Evolutionary conservation across 805 yeast genomes (phyloP).

Genomic region (Cyberlindnera xishuangbannaensis): DNA sequence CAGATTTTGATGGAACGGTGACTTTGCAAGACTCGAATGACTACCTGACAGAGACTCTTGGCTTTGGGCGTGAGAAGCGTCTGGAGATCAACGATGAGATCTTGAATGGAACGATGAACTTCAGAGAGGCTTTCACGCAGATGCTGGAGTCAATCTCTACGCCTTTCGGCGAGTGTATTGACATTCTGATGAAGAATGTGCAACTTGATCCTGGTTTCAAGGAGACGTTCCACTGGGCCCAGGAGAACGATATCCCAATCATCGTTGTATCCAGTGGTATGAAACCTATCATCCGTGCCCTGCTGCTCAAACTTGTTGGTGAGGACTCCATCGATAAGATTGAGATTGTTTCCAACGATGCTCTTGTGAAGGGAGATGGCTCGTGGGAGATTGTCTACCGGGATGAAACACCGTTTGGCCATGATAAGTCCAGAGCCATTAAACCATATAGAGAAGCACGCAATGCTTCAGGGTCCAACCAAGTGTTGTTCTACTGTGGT

Average conservation of each 20-base stretch:
- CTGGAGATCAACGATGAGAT: constrained; percentile 64
- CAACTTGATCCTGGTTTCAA: constrained; percentile 88
- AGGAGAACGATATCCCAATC: constrained; percentile 65
- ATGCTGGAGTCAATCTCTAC: constrained; percentile 78
- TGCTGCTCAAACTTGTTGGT: constrained; percentile 71
- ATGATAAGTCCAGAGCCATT: constrained; percentile 86
- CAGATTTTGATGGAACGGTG: constrained; percentile 98
- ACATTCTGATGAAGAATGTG: constrained; percentile 56
- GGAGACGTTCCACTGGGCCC: constrained; percentile 75
- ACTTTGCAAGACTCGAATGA: constrained; percentile 95
- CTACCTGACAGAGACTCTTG: constrained; percentile 79
- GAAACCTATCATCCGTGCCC: constrained; percentile 82
- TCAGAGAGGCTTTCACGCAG: constrained; percentile 75
- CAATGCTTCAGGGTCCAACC: constrained; percentile 34
- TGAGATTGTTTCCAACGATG: constrained; percentile 79
- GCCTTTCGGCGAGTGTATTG: constrained; percentile 80
- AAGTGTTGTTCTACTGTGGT: constrained; percentile 85
- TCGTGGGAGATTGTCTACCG: constrained; percentile 82
- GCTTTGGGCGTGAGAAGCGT: constrained; percentile 73
- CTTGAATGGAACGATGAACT: constrained; percentile 57
- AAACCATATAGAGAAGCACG: constrained; percentile 33
- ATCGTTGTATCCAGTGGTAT: constrained; percentile 90
- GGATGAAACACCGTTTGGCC: constrained; percentile 88
- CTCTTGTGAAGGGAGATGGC: constrained; percentile 46
- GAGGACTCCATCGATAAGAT: constrained; percentile 64